These are phyloP conservation scores for Rhizopogon vinicolor DNA, from an alignment of 768 basidiomycete genomes.

Conservation along the genomic window DNA sequence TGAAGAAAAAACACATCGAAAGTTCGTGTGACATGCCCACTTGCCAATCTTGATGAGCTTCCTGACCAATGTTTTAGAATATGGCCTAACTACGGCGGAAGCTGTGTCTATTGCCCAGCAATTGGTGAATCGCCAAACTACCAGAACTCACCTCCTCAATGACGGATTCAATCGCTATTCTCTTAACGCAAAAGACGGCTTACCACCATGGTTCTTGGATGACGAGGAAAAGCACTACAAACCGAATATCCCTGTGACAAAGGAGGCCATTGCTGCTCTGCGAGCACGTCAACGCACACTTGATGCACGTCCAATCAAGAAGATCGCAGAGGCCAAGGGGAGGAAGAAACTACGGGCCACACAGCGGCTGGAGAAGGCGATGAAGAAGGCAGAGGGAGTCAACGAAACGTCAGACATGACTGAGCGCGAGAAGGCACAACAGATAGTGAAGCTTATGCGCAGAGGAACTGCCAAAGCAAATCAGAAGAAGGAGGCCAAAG, in stretches of 20 bases:
- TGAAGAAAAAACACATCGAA: constrained; percentile 57
- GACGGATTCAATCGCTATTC: constrained; percentile 96
- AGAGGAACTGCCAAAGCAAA: constrained; percentile 70
- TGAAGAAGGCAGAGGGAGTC: constrained; percentile 95
- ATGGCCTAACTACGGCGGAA: constrained; percentile 82
- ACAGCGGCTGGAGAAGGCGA: constrained; percentile 82
- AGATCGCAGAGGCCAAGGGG: constrained; percentile 97
- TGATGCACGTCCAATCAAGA: constrained; percentile 97
- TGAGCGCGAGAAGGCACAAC: constrained; percentile 92
- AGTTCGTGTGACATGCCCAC: constrained; percentile 40
- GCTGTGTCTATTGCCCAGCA: constrained; percentile 89
- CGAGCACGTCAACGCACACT: constrained; percentile 89
- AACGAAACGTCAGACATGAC: constrained; percentile 84
- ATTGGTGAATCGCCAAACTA: constrained; percentile 86
- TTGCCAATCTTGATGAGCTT: not conserved
- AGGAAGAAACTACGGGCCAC: constrained; percentile 91
- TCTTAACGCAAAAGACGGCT: constrained; percentile 83
- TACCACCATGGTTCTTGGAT: constrained; percentile 96
- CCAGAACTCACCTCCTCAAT: constrained; percentile 84
- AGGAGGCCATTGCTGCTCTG: constrained; percentile 84
- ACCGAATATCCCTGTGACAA: constrained; percentile 92
- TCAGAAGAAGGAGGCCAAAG: constrained; percentile 68
- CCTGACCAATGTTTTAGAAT: constrained; percentile 40
- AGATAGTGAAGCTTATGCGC: constrained; percentile 89
- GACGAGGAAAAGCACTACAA: constrained; percentile 94